Evolutionary conservation across 83 land plant genomes (phyloP).

Genomic region (Isoetes engelmannii): DNA sequence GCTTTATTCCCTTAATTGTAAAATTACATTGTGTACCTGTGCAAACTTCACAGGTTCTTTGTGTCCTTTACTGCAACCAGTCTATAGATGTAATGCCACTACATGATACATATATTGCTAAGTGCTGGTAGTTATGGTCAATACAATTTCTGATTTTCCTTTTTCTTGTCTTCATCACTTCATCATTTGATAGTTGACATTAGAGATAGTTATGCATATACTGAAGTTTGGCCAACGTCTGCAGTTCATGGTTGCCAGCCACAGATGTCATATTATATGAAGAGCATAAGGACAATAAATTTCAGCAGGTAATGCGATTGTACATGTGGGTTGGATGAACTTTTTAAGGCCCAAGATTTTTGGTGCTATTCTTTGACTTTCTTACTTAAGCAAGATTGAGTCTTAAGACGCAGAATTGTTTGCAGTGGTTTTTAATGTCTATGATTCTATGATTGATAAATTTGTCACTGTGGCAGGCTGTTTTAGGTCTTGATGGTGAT

Average conservation of each 20-base stretch:
- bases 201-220: neutral
- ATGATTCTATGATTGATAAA: too few species aligned
- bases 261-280: neutral
- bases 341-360: neutral
- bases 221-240: neutral
- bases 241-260: slow-evolving; percentile 6
- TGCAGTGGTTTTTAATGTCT: neutral
- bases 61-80: too few species aligned
- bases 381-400: neutral
- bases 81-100: too few species aligned
- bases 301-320: neutral
- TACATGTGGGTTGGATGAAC: neutral
- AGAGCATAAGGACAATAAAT: neutral
- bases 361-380: neutral
- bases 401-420: neutral
- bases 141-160: neutral
- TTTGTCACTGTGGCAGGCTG: too few species aligned
- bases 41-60: too few species aligned
- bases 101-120: neutral
- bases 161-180: neutral
- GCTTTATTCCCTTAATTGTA: too few species aligned
- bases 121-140: neutral
- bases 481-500: neutral
- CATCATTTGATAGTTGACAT: neutral
- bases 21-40: too few species aligned